Conservation (phyloP, 2,329 filamentous ascomycete species). For the Rasamsonia emersonii region DNA sequence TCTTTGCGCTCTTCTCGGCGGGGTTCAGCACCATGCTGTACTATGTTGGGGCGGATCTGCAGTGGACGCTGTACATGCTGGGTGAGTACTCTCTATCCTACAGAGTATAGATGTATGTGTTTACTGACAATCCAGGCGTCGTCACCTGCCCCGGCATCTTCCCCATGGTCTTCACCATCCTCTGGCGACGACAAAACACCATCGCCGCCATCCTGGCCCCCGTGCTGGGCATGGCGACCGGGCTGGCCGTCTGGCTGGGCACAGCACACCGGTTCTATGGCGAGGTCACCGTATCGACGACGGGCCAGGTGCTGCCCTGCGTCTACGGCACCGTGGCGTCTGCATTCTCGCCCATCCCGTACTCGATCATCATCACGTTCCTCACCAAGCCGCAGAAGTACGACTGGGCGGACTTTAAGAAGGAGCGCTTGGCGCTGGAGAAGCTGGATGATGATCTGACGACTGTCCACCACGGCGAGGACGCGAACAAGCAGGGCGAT, state of each 20-base stretch:
- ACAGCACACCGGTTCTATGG: conserved; percentile 40
- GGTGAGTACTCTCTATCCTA: conserved; percentile 14
- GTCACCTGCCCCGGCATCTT: conserved; percentile 47
- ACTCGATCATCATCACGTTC: conserved; percentile 41
- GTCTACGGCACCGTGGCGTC: conserved; percentile 47
- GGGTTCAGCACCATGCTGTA: conserved; percentile 46
- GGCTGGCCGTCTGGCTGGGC: conserved; percentile 46
- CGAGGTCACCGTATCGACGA: conserved; percentile 40
- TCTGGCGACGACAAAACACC: conserved; percentile 45
- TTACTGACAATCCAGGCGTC: conserved; percentile 28
- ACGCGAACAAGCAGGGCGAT: not conserved
- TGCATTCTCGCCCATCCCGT: conserved; percentile 44
- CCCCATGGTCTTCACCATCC: conserved; percentile 45
- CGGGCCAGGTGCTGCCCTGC: conserved; percentile 43
- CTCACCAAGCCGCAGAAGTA: conserved; percentile 34
- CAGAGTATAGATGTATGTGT: not conserved
- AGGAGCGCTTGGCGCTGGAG: conserved; percentile 21
- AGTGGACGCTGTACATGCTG: conserved; percentile 49
- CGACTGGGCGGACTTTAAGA: conserved; percentile 32
- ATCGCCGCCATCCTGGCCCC: conserved; percentile 44
- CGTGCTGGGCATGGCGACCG: conserved; percentile 42
- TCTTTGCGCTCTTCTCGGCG: conserved; percentile 44
- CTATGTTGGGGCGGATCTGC: conserved; percentile 46
- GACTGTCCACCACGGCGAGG: conserved; percentile 8
- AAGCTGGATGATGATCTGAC: conserved; percentile 18